Percentiles rank a stretch among this genome's conserved stretches.
phyloP scores from a whole-genome alignment of 345 rosid species.

The Carallia pectinifolia region DNA sequence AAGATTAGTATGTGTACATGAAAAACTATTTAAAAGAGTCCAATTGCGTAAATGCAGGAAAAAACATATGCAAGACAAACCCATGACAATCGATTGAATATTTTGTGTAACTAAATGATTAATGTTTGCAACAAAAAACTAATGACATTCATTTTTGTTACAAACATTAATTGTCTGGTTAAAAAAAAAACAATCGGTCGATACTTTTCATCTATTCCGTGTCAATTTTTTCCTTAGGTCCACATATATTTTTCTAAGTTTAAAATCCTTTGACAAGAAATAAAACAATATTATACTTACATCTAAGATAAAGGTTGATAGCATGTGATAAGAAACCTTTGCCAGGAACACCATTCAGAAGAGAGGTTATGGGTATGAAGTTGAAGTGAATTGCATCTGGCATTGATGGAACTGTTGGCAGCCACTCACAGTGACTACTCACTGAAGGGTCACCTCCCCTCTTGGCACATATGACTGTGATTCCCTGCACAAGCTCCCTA shows the following conservation, averaged over 20 bases:
- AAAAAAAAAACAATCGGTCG: too few species aligned
- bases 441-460: slow-evolving; percentile 69
- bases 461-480: slow-evolving; percentile 62
- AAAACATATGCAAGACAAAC: too few species aligned
- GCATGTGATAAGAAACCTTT: slow-evolving; percentile 89
- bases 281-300: slow-evolving; percentile 35
- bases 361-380: slow-evolving; percentile 89
- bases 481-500: slow-evolving; percentile 52
- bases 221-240: too few species aligned
- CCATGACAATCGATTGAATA: too few species aligned
- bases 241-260: too few species aligned
- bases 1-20: not conserved
- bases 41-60: too few species aligned
- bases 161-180: too few species aligned
- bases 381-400: slow-evolving; percentile 73
- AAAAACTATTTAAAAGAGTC: too few species aligned
- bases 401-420: slow-evolving; percentile 62
- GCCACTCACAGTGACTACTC: slow-evolving; percentile 80
- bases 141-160: too few species aligned
- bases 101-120: too few species aligned
- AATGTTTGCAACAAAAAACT: too few species aligned
- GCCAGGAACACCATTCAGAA: slow-evolving; percentile 73
- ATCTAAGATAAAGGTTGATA: slow-evolving; percentile 88
- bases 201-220: too few species aligned
- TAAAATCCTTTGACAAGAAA: not conserved